Base-by-base conservation (phyloP, 2,329 filamentous ascomycete species). In the Niveomyces coronatus region DNA sequence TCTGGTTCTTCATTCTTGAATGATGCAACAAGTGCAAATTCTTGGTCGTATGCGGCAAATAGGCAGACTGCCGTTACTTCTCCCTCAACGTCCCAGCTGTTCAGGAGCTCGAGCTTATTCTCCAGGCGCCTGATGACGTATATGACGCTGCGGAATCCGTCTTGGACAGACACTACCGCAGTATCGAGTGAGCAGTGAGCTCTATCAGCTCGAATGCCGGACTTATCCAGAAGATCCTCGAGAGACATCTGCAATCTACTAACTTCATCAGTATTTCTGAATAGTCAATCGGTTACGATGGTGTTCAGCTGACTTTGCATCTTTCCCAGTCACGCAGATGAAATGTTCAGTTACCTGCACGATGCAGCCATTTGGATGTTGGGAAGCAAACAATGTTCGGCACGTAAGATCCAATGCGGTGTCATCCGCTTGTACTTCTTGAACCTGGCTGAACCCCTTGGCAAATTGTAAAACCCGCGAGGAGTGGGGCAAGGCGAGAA, bases 361-460 rank as follows among this genome's bases (percentile, higher is more conserved):
- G 5, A 70, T 58, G 2, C 51, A 53, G 2, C 57, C 56, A 3
- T 57, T 51, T 5, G 54, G 47, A 9, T 58, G 48, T 22, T 61
- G 57, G 3, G 54, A 51, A 10, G 67, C 62, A 15, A 63, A 62
- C 18, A 80, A 55, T 0, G 76, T 81, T 31, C 68, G 61, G 4
- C 65, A 69, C 3, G 56, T 55, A 13, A 71, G 52, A 47, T 80
- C 74, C 41, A 78, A 74, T 8, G 57, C 55, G 1, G 62, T 61
- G 2, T 50, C 46, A 6, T 64, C 60, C 5, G 63, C 47, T 5
- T 61, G 53, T 17, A 67, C 52, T n/a, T 67, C 63, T 18, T 52
- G 56, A 9, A 65, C 65, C 19, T 67, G 59, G 2, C 57, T 52
- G 4, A 74, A 61, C 48, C 76, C 66, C 18, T 53, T 52, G 2